Evolutionary conservation across 768 basidiomycete species (phyloP), one percentile per base, ranked within the genome.

Genomic region (Termitomyces bulborhizus): DNA sequence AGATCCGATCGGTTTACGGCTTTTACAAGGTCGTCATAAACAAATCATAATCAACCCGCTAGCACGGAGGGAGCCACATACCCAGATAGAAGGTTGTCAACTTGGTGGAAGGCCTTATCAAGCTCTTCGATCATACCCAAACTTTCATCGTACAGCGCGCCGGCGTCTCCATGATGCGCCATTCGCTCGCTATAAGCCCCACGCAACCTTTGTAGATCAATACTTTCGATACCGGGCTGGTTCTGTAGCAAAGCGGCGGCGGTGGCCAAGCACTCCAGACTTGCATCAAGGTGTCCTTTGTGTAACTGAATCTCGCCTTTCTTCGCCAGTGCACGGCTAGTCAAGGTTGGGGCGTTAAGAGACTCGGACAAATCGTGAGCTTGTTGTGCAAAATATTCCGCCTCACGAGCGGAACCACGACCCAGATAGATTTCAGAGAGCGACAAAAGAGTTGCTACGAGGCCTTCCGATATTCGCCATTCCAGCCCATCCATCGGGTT

Each of bases 351-450:
- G 0, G 86, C 81, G 57, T 84, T 85, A 11, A 93, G 66, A 6
- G 86, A 76, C 46, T 77, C 72, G 0, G 92, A 90, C 1, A 98
- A 72, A 18, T 85, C 82, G n/a, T 78, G 72, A 1, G 88, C 89
- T 64, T 93, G 87, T 40, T 86, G 76, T 0, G 86, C 77, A 65
- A 93, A 96, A 62, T 88, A 94, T 57, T 91, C 85, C 1, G 91
- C 85, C 62, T 95, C 93, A 21, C 88, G 81, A 3, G 85, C 81
- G 5, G 93, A 92, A 0, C 96, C 96, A 16, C 92, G 82, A 0
- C 71, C 66, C 18, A 84, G 74, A 61, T 93, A 91, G 0, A 80
- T 75, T 7, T 82, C 76, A 0, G 81, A 74, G 6, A 96, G 73
- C 2, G 82, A 74, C 55, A 95, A 80, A 3, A 90, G 70, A 0